phyloP scores from a whole-genome alignment of 106 monocot genomes.

The Allium fistulosum region DNA sequence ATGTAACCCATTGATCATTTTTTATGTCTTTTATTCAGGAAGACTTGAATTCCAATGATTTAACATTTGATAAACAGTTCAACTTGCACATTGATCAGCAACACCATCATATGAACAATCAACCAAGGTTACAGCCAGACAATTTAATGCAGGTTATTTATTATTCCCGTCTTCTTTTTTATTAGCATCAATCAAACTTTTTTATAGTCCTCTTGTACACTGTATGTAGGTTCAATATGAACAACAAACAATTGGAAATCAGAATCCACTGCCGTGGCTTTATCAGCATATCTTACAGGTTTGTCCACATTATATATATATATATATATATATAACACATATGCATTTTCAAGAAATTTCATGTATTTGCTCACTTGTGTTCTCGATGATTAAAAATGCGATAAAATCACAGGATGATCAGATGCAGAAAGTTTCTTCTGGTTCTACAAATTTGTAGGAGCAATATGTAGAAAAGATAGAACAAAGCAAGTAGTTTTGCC shows the following conservation, averaged over 20 bases:
- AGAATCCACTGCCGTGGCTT: conserved; percentile 33
- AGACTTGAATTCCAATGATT: conserved; percentile 32
- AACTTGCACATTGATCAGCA: conserved; percentile 38
- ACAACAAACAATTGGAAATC: conserved; percentile 30
- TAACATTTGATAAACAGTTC: conserved; percentile 45
- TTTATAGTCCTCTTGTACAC: background rate
- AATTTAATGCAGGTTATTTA: conserved; percentile 41
- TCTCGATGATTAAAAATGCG: background rate
- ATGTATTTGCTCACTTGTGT: background rate
- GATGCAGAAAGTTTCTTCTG: conserved; percentile 23
- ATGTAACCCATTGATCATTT: background rate
- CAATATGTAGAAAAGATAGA: no score
- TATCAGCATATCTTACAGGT: conserved; percentile 51
- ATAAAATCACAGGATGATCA: conserved; percentile 28
- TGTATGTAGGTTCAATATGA: conserved; percentile 40
- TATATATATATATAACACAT: background rate
- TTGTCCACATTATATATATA: background rate
- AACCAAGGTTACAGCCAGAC: conserved; percentile 27
- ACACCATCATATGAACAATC: conserved; percentile 28
- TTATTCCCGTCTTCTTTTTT: background rate
- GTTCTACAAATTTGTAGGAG: conserved; percentile 22
- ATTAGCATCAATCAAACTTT: background rate
- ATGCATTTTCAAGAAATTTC: background rate
- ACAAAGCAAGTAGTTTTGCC: background rate
- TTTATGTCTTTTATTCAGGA: conserved; percentile 20